phyloP scores from a whole-genome alignment of 139 green algal species.

The Ettlia oleoabundans region DNA sequence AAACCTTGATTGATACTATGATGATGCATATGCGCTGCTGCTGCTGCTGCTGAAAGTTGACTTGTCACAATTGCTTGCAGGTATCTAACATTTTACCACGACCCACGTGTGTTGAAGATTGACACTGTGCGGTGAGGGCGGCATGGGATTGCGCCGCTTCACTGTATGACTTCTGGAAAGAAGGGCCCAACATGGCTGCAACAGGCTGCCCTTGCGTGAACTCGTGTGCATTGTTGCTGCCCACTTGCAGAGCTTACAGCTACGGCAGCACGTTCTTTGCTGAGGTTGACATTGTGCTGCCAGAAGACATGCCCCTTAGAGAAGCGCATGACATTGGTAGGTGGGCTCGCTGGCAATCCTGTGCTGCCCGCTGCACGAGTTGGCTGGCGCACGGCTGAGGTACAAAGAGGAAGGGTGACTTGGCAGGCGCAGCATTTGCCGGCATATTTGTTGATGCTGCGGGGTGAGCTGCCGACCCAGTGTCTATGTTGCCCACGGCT shows the following conservation, averaged over 20 bases:
- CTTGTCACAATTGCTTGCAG: no score
- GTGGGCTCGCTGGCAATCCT: not conserved
- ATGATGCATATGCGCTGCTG: no score
- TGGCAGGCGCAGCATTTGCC: no score
- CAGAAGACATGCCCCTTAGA: constrained; percentile 50
- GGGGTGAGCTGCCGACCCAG: no score
- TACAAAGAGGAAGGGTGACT: no score
- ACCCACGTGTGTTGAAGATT: constrained; percentile 51
- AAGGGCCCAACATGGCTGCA: not conserved
- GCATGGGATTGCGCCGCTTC: not conserved
- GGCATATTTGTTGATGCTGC: no score
- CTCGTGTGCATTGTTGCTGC: not conserved
- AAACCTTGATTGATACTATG: no score
- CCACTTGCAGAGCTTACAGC: constrained; percentile 58
- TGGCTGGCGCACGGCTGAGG: no score
- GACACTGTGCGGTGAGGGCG: constrained; percentile 58
- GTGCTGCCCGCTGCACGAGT: not conserved
- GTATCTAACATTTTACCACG: constrained; percentile 65
- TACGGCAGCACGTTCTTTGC: constrained; percentile 61
- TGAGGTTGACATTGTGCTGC: constrained; percentile 71
- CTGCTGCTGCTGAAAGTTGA: no score
- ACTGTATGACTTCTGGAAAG: not conserved
- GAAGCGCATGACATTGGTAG: constrained; percentile 43
- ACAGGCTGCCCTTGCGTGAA: not conserved
- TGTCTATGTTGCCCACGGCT: no score